Conservation (phyloP, 805 yeast species). For the Priceomyces haplophilus region DNA sequence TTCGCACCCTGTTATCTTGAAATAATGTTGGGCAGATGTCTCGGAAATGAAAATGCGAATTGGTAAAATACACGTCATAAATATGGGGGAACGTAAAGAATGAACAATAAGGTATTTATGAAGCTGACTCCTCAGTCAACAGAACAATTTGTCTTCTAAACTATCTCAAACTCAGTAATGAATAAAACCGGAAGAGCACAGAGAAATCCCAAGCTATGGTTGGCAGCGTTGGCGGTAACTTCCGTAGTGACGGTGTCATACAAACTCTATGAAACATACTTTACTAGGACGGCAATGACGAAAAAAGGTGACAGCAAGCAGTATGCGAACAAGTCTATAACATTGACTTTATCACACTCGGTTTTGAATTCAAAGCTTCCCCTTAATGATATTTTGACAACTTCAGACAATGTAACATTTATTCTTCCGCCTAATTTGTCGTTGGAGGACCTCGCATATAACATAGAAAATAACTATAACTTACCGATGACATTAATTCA, state of each 20-base stretch:
- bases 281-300: conserved; percentile 1
- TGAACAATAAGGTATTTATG: not conserved
- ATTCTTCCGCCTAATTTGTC: conserved; percentile 43
- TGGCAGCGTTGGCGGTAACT: conserved; percentile 35
- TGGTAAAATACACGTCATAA: not conserved
- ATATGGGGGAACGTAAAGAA: not conserved
- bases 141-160: too few relatives aligned
- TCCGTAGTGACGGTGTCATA: conserved; percentile 33
- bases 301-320: conserved; percentile 6
- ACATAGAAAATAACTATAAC: conserved; percentile 5
- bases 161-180: not conserved
- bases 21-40: conserved; percentile 1
- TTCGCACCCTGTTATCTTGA: not conserved
- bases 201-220: conserved; percentile 27
- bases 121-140: not conserved
- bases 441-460: conserved; percentile 32
- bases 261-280: conserved; percentile 26
- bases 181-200: conserved; percentile 6
- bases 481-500: conserved; percentile 24
- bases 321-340: conserved; percentile 34
- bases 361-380: conserved; percentile 37
- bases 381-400: conserved; percentile 35
- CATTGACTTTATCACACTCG: conserved; percentile 41
- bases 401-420: conserved; percentile 39
- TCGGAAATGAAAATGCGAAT: not conserved